Evolutionary conservation across 2,329 filamentous ascomycete species (phyloP).

Genomic region (Colletotrichum endophyticum): DNA sequence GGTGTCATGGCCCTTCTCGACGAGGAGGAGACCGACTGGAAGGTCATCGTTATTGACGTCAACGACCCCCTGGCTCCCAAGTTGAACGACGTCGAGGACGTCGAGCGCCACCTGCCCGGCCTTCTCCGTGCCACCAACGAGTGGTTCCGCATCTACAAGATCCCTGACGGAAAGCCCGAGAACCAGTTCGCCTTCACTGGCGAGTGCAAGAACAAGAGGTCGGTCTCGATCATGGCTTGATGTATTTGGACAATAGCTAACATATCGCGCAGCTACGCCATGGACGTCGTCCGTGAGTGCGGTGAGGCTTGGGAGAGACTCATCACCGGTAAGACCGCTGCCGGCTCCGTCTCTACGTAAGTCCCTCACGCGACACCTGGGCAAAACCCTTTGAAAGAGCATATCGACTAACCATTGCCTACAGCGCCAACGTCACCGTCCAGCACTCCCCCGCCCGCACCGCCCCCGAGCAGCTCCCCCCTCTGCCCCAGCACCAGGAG

Average conservation of each 20-base stretch:
- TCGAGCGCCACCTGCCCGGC: slow-evolving; percentile 96
- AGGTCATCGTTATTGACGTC: slow-evolving; percentile 99
- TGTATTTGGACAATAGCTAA: background rate
- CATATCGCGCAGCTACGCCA: slow-evolving; percentile 71
- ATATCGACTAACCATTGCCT: slow-evolving; percentile 31
- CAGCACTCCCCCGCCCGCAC: slow-evolving; percentile 75
- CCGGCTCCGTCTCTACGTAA: slow-evolving; percentile 82
- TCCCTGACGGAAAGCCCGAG: slow-evolving; percentile 99
- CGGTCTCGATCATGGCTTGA: slow-evolving; percentile 28
- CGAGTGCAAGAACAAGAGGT: slow-evolving; percentile 99
- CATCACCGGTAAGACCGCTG: slow-evolving; percentile 84
- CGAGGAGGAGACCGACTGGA: slow-evolving; percentile 99
- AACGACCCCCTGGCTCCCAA: slow-evolving; percentile 96
- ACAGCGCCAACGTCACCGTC: slow-evolving; percentile 83
- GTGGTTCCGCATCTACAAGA: slow-evolving; percentile 99
- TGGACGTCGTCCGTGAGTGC: slow-evolving; percentile 95
- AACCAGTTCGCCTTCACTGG: slow-evolving; percentile 99
- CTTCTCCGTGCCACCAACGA: slow-evolving; percentile 98
- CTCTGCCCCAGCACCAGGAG: slow-evolving; percentile 81
- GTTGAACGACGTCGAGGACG: slow-evolving; percentile 98
- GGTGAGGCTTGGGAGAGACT: slow-evolving; percentile 96
- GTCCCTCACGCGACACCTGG: slow-evolving; percentile 39
- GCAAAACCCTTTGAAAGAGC: background rate
- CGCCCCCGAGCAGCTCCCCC: slow-evolving; percentile 71
- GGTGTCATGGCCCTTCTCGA: slow-evolving; percentile 99